Base-by-base conservation (phyloP, 2,329 filamentous ascomycete species). In the Aureobasidium lini region DNA sequence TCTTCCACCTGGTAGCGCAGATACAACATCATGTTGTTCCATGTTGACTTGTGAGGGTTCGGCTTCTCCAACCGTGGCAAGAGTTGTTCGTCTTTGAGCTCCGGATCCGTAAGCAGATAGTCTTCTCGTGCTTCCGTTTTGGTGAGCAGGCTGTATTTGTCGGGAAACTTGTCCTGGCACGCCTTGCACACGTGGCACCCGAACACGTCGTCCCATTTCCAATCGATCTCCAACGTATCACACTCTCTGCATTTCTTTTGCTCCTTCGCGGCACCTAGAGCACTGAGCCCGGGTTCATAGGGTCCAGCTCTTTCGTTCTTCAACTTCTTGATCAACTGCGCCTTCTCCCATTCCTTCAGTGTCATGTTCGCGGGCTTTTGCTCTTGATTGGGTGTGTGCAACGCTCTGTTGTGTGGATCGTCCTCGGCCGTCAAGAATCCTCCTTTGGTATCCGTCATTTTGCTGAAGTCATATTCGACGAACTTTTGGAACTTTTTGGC, bases 1-100 rank as follows among this genome's bases (percentile, higher is more conserved):
- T 91, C 90, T 70, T 99, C 94, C 2, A 99, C 89, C 70, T 99
- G 94, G 62, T 85, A 95, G 0, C 94, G 87, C 23, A 99, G 79
- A 71, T 94, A 99, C 2, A 99, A 82, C 87, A 96, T 96, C 94
- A 99, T 99, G 77, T 95, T 90, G 72, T 96, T 91, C 90, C 91
- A 99, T 61, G 92, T 91, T 0, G 88, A 85, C 72, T 96, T 96
- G 75, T 96, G 94, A 0, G 94, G 94, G 67, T 99, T 99, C 1
- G 94, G 93, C 36, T 87, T 86, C 57, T 89, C 88, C 8, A 99
- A 80, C 71, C 95, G 92, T 0, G 93, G 93, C 0, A 99, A 79
- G 1, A 99, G 78, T 15, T 92, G 88, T 60, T 85, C 82, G 68
- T 99, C 94, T 66, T 88, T 87, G n/a, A 99, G 81, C 72, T 99